Conservation (phyloP, 345 rosid species). For the Cardamine resedifolia region DNA sequence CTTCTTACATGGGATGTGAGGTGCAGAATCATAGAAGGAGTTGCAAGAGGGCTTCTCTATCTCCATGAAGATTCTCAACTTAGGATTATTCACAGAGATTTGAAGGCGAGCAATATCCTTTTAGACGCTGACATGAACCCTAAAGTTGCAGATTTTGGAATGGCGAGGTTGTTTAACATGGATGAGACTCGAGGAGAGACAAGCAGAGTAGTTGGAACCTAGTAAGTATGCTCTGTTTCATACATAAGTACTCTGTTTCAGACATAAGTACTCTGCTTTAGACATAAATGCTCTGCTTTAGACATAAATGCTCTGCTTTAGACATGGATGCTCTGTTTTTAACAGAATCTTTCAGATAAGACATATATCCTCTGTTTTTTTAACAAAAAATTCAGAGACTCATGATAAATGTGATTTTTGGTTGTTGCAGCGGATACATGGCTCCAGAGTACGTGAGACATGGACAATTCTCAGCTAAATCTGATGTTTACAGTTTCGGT, state of each 20-base stretch:
- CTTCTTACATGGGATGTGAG: conserved; percentile 35
- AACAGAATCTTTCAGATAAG: not conserved
- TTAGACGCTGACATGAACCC: conserved; percentile 39
- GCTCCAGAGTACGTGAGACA: conserved; percentile 51
- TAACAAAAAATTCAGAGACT: not conserved
- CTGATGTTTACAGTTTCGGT: conserved; percentile 55
- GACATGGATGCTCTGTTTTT: not conserved
- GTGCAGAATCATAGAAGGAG: conserved; percentile 40
- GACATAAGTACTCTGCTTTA: not conserved
- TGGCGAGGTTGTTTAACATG: conserved; percentile 39
- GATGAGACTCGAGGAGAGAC: conserved; percentile 40
- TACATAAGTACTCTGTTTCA: not conserved
- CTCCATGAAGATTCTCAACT: conserved; percentile 42
- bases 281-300: too few relatives aligned
- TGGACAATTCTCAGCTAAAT: conserved; percentile 52
- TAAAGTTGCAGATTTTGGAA: conserved; percentile 46
- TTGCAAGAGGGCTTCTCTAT: conserved; percentile 41
- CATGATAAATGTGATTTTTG: not conserved
- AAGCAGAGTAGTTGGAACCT: conserved; percentile 42
- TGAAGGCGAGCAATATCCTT: conserved; percentile 41
- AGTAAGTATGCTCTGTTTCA: conserved; percentile 30
- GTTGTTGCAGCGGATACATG: conserved; percentile 51
- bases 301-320: not conserved
- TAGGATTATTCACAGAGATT: conserved; percentile 38
- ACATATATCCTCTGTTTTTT: not conserved